These are phyloP conservation scores for Asterophora lycoperdoides DNA, from an alignment of 768 basidiomycete species.

Conservation along the genomic window DNA sequence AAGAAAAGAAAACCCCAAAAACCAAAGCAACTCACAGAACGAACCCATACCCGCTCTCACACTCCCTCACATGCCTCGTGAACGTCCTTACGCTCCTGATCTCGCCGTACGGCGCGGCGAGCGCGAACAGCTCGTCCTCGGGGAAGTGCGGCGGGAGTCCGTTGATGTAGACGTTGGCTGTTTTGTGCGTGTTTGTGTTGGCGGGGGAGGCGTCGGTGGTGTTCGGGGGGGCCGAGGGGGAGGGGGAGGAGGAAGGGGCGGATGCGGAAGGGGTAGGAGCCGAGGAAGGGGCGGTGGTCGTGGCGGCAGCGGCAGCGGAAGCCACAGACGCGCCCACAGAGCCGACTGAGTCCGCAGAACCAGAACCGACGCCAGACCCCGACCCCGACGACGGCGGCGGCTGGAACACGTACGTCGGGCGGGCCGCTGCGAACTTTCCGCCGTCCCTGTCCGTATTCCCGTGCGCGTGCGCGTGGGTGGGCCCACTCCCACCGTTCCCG, in stretches of 20 bases:
- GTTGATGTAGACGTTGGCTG: conserved; percentile 87
- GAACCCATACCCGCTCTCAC: conserved; percentile 71
- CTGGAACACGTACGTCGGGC: neutral
- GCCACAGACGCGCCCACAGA: too few relatives aligned
- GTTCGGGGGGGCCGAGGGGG: neutral
- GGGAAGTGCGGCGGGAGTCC: conserved; percentile 81
- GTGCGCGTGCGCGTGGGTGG: too few relatives aligned
- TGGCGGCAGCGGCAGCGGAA: too few relatives aligned
- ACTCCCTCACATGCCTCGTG: conserved; percentile 76
- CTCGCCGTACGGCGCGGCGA: conserved; percentile 67
- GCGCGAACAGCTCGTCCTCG: conserved; percentile 71
- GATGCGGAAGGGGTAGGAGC: too few relatives aligned
- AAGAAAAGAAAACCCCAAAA: too few relatives aligned
- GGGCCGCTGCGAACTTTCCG: too few relatives aligned
- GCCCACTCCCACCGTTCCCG: too few relatives aligned
- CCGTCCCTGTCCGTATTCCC: too few relatives aligned
- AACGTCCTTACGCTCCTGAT: conserved; percentile 81
- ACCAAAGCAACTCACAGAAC: conserved; percentile 53
- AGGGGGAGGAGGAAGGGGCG: neutral
- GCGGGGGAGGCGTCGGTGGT: neutral
- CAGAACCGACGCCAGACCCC: neutral
- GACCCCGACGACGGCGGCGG: neutral
- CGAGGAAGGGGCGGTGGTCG: too few relatives aligned
- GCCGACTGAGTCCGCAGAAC: neutral
- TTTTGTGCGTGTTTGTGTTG: conserved; percentile 26